Percentiles rank a stretch among this genome's conserved stretches.
Conservation (phyloP, 345 rosid genomes). For the Hevea brasiliensis region DNA sequence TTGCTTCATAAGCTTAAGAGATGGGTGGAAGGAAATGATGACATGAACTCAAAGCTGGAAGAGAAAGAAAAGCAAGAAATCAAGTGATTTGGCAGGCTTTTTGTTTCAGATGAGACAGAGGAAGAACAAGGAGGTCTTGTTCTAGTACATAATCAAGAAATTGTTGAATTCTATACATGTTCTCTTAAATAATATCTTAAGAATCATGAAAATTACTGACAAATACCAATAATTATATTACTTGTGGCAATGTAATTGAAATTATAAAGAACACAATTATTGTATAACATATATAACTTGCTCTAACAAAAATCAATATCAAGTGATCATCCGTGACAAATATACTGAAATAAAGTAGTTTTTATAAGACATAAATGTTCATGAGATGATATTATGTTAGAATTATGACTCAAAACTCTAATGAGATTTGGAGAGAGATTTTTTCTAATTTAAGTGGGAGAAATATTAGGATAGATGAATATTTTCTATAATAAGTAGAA, state of each 20-base stretch:
- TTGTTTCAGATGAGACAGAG: slow-evolving; percentile 34
- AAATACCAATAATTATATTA: not conserved
- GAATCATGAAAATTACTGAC: not conserved
- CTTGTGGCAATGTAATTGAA: not conserved
- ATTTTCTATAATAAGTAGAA: no score
- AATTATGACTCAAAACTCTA: no score
- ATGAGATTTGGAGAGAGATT: no score
- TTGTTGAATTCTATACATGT: not conserved
- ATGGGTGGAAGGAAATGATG: slow-evolving; percentile 70
- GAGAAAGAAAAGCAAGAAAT: slow-evolving; percentile 37
- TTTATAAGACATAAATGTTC: no score
- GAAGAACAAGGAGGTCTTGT: slow-evolving; percentile 51
- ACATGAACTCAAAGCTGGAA: slow-evolving; percentile 35
- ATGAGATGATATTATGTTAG: no score
- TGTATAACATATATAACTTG: no score
- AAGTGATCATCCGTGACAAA: no score
- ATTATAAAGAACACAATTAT: not conserved
- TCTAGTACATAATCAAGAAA: slow-evolving; percentile 40
- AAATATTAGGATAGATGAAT: no score
- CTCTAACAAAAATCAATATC: no score
- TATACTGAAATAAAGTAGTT: no score
- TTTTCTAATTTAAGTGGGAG: no score
- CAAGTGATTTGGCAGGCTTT: slow-evolving; percentile 46
- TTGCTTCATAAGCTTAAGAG: slow-evolving; percentile 56
- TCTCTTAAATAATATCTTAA: no score